Evolutionary conservation across 192 early-diverging fungal species (phyloP).

Genomic region (Coemansia sp.): DNA sequence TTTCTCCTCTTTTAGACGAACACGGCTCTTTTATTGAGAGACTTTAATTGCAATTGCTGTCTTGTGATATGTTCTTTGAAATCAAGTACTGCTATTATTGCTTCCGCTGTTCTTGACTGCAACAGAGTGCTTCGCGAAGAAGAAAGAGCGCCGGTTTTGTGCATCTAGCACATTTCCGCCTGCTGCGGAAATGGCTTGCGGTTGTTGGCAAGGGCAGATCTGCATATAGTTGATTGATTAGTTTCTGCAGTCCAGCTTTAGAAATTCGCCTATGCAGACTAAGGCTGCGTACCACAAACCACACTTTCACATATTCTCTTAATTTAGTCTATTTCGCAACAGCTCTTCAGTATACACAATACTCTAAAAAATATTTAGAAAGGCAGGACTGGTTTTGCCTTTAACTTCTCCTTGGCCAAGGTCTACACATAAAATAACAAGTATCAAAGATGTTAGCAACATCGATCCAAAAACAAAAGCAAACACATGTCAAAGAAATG

Average conservation of each 20-base stretch:
- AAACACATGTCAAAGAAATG: not conserved
- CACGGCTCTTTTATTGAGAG: not conserved
- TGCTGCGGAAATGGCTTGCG: no score
- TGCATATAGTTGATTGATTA: no score
- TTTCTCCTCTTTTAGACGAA: no score
- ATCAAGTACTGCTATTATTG: not conserved
- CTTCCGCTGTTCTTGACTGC: not conserved
- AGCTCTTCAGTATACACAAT: not conserved
- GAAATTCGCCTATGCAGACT: no score
- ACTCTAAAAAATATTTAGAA: conserved; percentile 27
- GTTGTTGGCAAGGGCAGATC: no score
- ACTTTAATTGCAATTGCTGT: not conserved
- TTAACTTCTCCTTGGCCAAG: conserved; percentile 48
- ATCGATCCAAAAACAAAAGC: not conserved
- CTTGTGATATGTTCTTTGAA: not conserved
- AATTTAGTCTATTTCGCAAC: no score
- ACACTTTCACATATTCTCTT: no score
- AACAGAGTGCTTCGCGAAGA: not conserved
- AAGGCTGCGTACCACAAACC: no score
- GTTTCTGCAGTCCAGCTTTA: no score
- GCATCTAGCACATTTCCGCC: no score
- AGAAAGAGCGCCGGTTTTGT: not conserved
- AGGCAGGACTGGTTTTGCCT: conserved; percentile 46
- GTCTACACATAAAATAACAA: conserved; percentile 13
- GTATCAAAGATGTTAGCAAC: conserved; percentile 4